A percentile compares a stretch with the other conserved stretches of the same genome.
These are phyloP conservation scores for Plasmodium knowlesi DNA, from an alignment of 169 alveolate genomes.

Conservation along the genomic window DNA sequence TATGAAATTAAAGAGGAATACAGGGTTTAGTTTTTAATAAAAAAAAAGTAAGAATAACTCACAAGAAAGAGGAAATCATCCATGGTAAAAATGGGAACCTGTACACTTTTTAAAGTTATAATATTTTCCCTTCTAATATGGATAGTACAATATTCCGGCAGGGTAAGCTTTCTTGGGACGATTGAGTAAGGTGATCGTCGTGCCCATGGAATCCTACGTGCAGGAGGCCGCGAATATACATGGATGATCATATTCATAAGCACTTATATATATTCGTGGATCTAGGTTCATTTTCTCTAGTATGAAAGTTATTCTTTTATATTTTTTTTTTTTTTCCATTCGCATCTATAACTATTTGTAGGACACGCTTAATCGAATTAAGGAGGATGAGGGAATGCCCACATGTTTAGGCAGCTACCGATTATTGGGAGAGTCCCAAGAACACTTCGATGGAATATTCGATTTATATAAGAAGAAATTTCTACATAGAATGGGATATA, in stretches of 20 bases:
- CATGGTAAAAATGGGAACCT: not conserved
- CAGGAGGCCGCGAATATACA: not conserved
- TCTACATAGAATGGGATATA: not conserved
- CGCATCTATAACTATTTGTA: not conserved
- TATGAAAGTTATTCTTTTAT: not conserved
- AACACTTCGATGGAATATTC: not conserved
- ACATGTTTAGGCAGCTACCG: not conserved
- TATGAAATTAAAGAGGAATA: not conserved
- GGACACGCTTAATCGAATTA: not conserved
- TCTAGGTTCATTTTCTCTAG: not conserved
- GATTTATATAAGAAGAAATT: not conserved
- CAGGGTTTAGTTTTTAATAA: not conserved
- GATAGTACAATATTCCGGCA: not conserved
- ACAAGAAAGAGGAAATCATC: not conserved
- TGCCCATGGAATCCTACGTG: not conserved
- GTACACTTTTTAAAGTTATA: not conserved
- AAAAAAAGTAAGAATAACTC: not conserved
- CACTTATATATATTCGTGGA: not conserved
- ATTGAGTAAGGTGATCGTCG: not conserved
- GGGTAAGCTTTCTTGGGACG: not conserved
- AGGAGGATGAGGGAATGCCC: not conserved
- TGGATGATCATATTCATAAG: not conserved
- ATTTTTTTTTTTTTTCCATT: not conserved
- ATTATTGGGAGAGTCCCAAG: not conserved
- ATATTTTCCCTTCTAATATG: not conserved